Base-by-base conservation (phyloP, 805 yeast species). In the Metschnikowia anglica region DNA sequence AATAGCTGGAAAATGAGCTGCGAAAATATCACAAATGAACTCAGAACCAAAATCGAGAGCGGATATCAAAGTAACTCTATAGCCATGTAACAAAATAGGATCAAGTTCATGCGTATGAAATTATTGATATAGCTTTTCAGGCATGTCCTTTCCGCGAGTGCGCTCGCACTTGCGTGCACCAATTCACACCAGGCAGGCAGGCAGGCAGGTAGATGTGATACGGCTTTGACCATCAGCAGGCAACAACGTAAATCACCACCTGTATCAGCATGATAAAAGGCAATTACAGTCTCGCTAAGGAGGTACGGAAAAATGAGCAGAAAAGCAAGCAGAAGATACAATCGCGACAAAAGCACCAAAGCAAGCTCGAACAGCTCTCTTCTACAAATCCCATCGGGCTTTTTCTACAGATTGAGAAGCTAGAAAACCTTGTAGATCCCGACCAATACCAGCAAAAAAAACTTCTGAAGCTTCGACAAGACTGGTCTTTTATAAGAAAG, bases 401-500 rank as follows among this genome's bases (percentile, higher is more conserved):
- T 3, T 61, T 61, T 41, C 52, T 52, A 5, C 71, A 62, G 21
- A 62, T 72, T 30, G 55, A 68, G 28, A 41, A 51, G 20, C 54
- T 73, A 19, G 63, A 49, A 8, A 33, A 24, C 10, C 35, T 34
- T 9, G 13, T 34, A 3, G 27, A 37, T 3, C 39, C 57, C 9
- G 60, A 51, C 23, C 46, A 41, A 4, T 60, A 59, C 34, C 43
- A 43, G 18, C 37, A 49, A 17, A 51, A 59, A 17, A 44, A 52
- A 28, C 47, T 69, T 15, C 52, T 54, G 28, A 33, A 40, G 5
- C 55, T 75, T 23, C 55, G 63, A 43, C 60, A 60, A 11, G 80
- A 76, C 46, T 66, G 77, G 63, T 58, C 59, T 1, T 68, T 65
- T 30, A 63, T 70, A 16, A 46, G 52, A 18, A 66, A 62, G 47